These are phyloP conservation scores for Phytophthora megakarya DNA, from an alignment of 352 stramenopile genomes.

Conservation along the genomic window DNA sequence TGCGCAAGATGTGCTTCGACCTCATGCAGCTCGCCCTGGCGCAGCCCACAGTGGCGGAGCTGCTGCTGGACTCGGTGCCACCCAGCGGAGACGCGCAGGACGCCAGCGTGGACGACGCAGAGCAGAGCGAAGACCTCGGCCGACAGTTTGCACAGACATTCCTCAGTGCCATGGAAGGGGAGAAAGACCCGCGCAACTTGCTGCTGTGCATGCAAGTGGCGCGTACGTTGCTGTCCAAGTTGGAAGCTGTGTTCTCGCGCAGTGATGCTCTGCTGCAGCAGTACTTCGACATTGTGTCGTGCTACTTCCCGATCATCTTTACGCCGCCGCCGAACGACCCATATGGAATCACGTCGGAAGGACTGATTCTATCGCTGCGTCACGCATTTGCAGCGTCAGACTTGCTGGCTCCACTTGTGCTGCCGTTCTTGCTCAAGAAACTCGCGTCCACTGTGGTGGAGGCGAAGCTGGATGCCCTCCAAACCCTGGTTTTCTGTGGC, in stretches of 20 bases:
- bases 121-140: slow-evolving; percentile 46
- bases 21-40: slow-evolving; percentile 75
- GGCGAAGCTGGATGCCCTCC: slow-evolving; percentile 79
- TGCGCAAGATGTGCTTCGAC: slow-evolving; percentile 88
- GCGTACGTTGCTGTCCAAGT: slow-evolving; percentile 55
- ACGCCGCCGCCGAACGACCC: slow-evolving; percentile 90
- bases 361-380: slow-evolving; percentile 80
- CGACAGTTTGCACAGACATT: slow-evolving; percentile 74
- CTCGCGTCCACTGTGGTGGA: slow-evolving; percentile 76
- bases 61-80: slow-evolving; percentile 43
- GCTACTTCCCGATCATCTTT: slow-evolving; percentile 94
- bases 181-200: slow-evolving; percentile 91
- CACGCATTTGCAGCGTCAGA: slow-evolving; percentile 80
- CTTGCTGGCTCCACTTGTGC: slow-evolving; percentile 73
- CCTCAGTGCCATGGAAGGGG: slow-evolving; percentile 84
- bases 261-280: slow-evolving; percentile 76
- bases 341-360: slow-evolving; percentile 90
- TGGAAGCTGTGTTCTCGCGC: slow-evolving; percentile 66
- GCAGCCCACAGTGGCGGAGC: slow-evolving; percentile 59
- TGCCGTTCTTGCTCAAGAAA: slow-evolving; percentile 91
- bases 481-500: slow-evolving; percentile 85
- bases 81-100: slow-evolving; percentile 27
- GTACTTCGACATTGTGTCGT: slow-evolving; percentile 91
- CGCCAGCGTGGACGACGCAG: slow-evolving; percentile 24
- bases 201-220: slow-evolving; percentile 81